Evolutionary conservation across 768 basidiomycete species (phyloP).

Genomic region (Boletus subcaerulescens): DNA sequence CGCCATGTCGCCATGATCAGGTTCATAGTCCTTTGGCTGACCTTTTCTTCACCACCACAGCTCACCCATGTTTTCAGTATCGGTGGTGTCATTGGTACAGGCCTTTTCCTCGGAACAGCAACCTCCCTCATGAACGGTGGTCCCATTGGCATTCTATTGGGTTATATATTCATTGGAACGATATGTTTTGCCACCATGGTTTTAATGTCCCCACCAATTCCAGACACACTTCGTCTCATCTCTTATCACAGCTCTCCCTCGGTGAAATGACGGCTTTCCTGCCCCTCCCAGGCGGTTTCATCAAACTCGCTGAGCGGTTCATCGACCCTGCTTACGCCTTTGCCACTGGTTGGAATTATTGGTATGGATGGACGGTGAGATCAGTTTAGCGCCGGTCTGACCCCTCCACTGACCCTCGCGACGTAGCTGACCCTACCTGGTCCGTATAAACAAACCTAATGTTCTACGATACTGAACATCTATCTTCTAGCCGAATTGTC

Average conservation of each 20-base stretch:
- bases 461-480: conserved; percentile 4
- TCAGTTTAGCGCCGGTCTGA: neutral
- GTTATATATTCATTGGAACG: conserved; percentile 36
- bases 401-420: neutral
- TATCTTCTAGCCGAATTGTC: conserved; percentile 40
- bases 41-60: too few relatives aligned
- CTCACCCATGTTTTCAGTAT: conserved; percentile 17
- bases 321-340: conserved; percentile 46
- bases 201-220: neutral
- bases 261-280: conserved; percentile 49
- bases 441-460: conserved; percentile 1
- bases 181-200: conserved; percentile 42
- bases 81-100: conserved; percentile 42
- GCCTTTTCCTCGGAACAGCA: conserved; percentile 36
- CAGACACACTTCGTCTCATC: neutral
- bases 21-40: conserved; percentile 1
- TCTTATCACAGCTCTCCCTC: conserved; percentile 25
- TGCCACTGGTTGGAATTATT: conserved; percentile 42
- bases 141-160: conserved; percentile 46
- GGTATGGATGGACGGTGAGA: conserved; percentile 37
- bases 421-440: conserved; percentile 26
- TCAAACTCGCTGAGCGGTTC: conserved; percentile 46
- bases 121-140: conserved; percentile 39
- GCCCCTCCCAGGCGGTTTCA: conserved; percentile 45
- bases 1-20: conserved; percentile 38